Conservation (phyloP, 371 early-diverging fungal species). For the Mucor mucedo region DNA sequence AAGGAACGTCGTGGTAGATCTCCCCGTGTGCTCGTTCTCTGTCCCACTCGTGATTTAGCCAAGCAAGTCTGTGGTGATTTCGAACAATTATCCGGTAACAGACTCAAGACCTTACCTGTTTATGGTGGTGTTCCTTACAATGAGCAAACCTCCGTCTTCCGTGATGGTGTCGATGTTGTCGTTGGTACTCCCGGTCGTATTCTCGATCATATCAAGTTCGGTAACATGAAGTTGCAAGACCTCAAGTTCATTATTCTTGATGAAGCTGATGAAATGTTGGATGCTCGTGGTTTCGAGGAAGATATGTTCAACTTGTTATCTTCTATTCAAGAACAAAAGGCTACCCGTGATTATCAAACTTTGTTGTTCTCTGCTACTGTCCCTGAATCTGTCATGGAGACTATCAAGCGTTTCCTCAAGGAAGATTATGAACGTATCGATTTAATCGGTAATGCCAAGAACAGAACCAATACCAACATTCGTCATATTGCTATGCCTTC, state of each 20-base stretch:
- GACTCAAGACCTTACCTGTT: conserved; percentile 63
- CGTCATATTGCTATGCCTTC: conserved; percentile 84
- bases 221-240: conserved; percentile 73
- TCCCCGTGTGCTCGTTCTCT: conserved; percentile 84
- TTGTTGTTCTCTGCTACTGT: conserved; percentile 89
- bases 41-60: conserved; percentile 97
- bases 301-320: conserved; percentile 90
- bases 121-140: conserved; percentile 90
- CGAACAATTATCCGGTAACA: conserved; percentile 64
- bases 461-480: conserved; percentile 80
- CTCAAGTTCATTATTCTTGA: conserved; percentile 87
- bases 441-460: conserved; percentile 74
- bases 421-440: conserved; percentile 84
- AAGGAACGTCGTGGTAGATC: conserved; percentile 68
- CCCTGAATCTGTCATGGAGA: conserved; percentile 83
- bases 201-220: conserved; percentile 92
- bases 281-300: conserved; percentile 93
- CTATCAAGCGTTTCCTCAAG: conserved; percentile 84
- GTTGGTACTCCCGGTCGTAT: conserved; percentile 98
- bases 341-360: conserved; percentile 75
- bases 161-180: conserved; percentile 92
- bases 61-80: conserved; percentile 86
- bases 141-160: conserved; percentile 78
- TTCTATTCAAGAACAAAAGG: conserved; percentile 77
- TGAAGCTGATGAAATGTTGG: conserved; percentile 97